phyloP scores from a whole-genome alignment of 2,329 filamentous ascomycete genomes.

The Aspergillus neoniger region DNA sequence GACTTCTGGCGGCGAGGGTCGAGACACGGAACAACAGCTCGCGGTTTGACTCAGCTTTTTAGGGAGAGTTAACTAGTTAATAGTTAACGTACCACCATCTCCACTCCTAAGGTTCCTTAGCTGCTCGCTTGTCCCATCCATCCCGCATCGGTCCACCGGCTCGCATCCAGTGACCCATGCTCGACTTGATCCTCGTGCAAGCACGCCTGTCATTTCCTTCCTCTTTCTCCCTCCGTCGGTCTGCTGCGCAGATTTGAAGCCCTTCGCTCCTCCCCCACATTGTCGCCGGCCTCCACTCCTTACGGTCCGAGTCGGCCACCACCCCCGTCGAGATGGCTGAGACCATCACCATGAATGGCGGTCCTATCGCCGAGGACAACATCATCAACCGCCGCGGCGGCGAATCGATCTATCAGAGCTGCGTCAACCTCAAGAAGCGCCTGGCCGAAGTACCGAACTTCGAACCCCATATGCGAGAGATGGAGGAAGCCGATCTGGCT shows the following conservation, averaged over 20 bases:
- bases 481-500: slow-evolving; percentile 68
- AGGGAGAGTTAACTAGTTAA: slow-evolving; percentile 14
- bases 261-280: slow-evolving; percentile 20
- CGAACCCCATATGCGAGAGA: slow-evolving; percentile 69
- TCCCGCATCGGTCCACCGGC: slow-evolving; percentile 31
- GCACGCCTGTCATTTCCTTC: slow-evolving; percentile 30
- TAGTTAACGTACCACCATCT: slow-evolving; percentile 15
- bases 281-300: slow-evolving; percentile 9
- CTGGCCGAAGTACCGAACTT: slow-evolving; percentile 83
- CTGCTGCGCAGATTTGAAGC: slow-evolving; percentile 38
- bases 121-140: slow-evolving; percentile 30
- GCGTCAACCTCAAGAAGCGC: slow-evolving; percentile 78
- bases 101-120: slow-evolving; percentile 18
- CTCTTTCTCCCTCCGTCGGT: slow-evolving; percentile 20
- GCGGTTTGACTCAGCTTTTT: slow-evolving; percentile 22
- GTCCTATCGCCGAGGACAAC: slow-evolving; percentile 72
- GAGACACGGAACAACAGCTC: slow-evolving; percentile 14
- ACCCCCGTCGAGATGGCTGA: slow-evolving; percentile 38
- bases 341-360: slow-evolving; percentile 35
- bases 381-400: slow-evolving; percentile 98
- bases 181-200: slow-evolving; percentile 30
- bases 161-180: slow-evolving; percentile 35
- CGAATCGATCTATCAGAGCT: slow-evolving; percentile 95
- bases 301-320: slow-evolving; percentile 23
- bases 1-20: slow-evolving; percentile 10